Percentiles rank a stretch among this genome's conserved stretches.
Evolutionary conservation across 352 stramenopile genomes (phyloP).

Genomic region (Phytophthora pinifolia): DNA sequence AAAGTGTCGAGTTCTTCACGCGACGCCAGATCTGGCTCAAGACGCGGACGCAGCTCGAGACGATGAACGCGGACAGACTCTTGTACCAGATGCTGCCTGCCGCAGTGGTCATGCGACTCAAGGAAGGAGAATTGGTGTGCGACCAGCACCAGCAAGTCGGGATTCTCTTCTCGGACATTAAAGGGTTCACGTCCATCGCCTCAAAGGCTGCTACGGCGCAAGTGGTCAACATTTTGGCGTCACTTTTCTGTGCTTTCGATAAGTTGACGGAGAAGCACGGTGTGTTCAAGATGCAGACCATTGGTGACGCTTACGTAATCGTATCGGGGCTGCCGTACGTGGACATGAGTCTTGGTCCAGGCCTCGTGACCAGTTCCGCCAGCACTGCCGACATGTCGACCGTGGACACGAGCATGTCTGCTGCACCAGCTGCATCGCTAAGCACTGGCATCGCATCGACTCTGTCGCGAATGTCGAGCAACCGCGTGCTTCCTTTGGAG

Average conservation of each 20-base stretch:
- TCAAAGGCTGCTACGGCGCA: slow-evolving; percentile 80
- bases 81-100: slow-evolving; percentile 88
- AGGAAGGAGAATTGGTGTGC: slow-evolving; percentile 82
- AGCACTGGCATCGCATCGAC: slow-evolving; percentile 2
- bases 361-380: slow-evolving; percentile 31
- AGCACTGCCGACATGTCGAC: slow-evolving; percentile 27
- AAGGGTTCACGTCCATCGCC: slow-evolving; percentile 91
- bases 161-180: slow-evolving; percentile 92
- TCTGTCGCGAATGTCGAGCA: slow-evolving; percentile 34
- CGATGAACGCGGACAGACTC: slow-evolving; percentile 79
- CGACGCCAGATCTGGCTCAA: slow-evolving; percentile 86
- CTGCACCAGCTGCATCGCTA: slow-evolving; percentile 3
- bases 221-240: slow-evolving; percentile 90
- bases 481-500: slow-evolving; percentile 53
- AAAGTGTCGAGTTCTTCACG: slow-evolving; percentile 82
- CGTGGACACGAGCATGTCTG: slow-evolving; percentile 18
- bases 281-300: slow-evolving; percentile 94
- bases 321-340: slow-evolving; percentile 85
- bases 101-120: slow-evolving; percentile 82
- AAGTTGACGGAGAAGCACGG: slow-evolving; percentile 91
- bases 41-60: slow-evolving; percentile 79
- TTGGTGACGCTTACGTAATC: slow-evolving; percentile 93
- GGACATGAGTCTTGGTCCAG: slow-evolving; percentile 77
- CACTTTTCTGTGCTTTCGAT: slow-evolving; percentile 92
- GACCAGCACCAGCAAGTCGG: slow-evolving; percentile 87